Base-by-base conservation (phyloP, 2,329 filamentous ascomycete species). In the Aspergillus quadrilineatus region DNA sequence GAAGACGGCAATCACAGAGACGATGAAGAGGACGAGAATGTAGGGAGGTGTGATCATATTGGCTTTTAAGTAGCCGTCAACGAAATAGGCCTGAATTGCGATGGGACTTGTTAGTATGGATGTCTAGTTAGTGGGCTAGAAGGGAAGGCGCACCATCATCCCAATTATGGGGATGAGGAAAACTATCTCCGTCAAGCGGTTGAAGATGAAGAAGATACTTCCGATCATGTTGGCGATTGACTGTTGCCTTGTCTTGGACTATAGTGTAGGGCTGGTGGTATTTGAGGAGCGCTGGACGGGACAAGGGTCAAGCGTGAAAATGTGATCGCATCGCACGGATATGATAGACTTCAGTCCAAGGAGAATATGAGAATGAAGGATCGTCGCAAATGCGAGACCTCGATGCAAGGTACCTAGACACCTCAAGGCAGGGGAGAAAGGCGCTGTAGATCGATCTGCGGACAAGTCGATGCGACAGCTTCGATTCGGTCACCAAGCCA, bases 11-110 rank as follows among this genome's bases (percentile, higher is more conserved):
- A 88, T 77, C 6, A 85, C 81, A 39, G 81, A 82, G 63, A 85
- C 81, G 60, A 88, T 87, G 78, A 88, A 88, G 50, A 87, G 80
- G 43, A 86, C 79, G 44, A 87, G 79, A 67, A 87, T 82, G 67
- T 80, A 85, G 57, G 74, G 71, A 17, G 85, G 85, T 4, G 84
- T 87, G 59, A 87, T 79, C 57, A 77, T 70, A 71, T 84, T 84
- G 64, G 75, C 76, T 59, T 78, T 73, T 60, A 83, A 76, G 74
- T 80, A 87, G 67, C 78, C 79, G 65, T 85, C 69, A 66, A 88
- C 83, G 70, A 87, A 87, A 72, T 80, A 87, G 61, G 82, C 70
- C 78, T 80, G 57, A 9, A 4, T 17, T 37, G 14, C 7, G 7
- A 41, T 41, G 6, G 15, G 37, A 17, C 6, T 29, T 15, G 39